Evolutionary conservation across 805 yeast species (phyloP), one percentile per base, ranked within the genome.

Genomic region (Saccharomycopsis sp.): DNA sequence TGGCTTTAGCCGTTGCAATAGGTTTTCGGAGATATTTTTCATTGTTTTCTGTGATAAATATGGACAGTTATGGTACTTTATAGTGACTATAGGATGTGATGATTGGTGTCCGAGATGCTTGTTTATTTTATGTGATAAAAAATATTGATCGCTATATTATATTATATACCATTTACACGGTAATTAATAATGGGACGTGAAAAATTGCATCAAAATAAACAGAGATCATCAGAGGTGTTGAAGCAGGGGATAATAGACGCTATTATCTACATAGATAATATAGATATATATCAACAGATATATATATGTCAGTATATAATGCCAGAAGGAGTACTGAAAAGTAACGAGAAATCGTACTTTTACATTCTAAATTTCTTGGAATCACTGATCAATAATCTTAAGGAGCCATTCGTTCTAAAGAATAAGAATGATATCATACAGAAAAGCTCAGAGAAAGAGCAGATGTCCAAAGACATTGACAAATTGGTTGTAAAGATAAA

Each of bases 401-500:
- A 42, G 19, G 5, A 25, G 8, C n/a, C 42, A 34, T 34, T 17
- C 44, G 22, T 34, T 25, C 12, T 25, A 15, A 7, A 24, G 8
- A n/a, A 29, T 17, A 15, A 42, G 22, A 35, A 22, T 24, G 23
- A 52, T 15, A 25, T 15, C 12, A 20, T n/a, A 23, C 19, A 53
- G 29, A 15, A 3, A 7, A 41, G 15, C 14, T 34, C 50, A 44
- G 12, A 17, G 7, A 19, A 44, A 19, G 49, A 44, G 22, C 9
- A 44, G 8, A 8, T 44, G 22, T 44, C 22, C 49, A 44, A 44
- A 17, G 49, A n/a, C 7, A 44, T 53, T 3, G 20, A 42, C n/a
- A 38, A 53, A 15, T 15, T 53, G 17, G 38, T 53, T 23, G 24
- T 42, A 5, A 50, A 2, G 19, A 41, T 57, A 15, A 57, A 57